phyloP scores from a whole-genome alignment of 2,329 filamentous ascomycete genomes.

The Xylaria sp. region DNA sequence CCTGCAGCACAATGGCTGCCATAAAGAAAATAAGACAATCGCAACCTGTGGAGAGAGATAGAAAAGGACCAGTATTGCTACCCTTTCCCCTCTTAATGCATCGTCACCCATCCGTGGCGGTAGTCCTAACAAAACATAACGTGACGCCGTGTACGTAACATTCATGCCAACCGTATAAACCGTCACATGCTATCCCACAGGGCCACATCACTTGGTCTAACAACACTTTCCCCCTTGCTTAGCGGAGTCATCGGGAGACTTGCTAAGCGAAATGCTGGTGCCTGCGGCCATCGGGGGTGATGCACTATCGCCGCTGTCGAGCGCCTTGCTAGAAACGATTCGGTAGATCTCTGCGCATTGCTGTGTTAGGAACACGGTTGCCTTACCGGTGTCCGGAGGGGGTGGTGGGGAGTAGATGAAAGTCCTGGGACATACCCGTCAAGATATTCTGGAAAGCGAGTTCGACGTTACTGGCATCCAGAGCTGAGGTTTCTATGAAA shows the following conservation, averaged over 20 bases:
- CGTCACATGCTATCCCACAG: slow-evolving; percentile 44
- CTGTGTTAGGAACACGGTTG: slow-evolving; percentile 22
- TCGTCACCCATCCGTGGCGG: slow-evolving; percentile 41
- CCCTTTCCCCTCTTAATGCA: slow-evolving; percentile 43
- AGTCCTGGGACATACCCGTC: slow-evolving; percentile 74
- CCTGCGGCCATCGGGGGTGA: slow-evolving; percentile 83
- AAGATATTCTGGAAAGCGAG: slow-evolving; percentile 99
- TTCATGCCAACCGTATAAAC: slow-evolving; percentile 51
- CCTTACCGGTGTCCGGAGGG: slow-evolving; percentile 27
- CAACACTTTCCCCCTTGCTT: slow-evolving; percentile 86
- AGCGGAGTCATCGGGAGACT: slow-evolving; percentile 79
- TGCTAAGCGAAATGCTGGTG: slow-evolving; percentile 86
- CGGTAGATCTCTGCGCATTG: slow-evolving; percentile 88
- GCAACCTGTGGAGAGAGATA: slow-evolving; percentile 41
- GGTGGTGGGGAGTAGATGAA: slow-evolving; percentile 17
- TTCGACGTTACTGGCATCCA: slow-evolving; percentile 99
- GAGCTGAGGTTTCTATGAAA: slow-evolving; percentile 98
- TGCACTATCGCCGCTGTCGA: slow-evolving; percentile 86
- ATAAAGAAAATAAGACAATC: slow-evolving; percentile 41
- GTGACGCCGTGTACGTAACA: slow-evolving; percentile 51
- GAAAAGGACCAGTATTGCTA: slow-evolving; percentile 42
- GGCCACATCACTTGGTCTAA: slow-evolving; percentile 56
- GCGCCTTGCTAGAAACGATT: slow-evolving; percentile 97
- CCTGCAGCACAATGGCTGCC: slow-evolving; percentile 35
- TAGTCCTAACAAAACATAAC: slow-evolving; percentile 41